phyloP scores from a whole-genome alignment of 83 land plant genomes.

The Picea abies region DNA sequence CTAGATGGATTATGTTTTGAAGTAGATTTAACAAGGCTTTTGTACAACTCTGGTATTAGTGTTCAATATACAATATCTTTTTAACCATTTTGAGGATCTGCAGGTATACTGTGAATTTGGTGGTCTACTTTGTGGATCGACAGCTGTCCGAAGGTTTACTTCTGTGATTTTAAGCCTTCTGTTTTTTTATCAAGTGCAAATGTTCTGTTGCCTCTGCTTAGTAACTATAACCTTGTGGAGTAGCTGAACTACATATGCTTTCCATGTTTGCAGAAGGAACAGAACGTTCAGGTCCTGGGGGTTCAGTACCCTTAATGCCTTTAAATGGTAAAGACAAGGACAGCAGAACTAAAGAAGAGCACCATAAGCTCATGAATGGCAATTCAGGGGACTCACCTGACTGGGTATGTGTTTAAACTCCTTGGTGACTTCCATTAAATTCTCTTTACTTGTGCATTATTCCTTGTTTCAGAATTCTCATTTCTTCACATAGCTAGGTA shows the following conservation, averaged over 20 bases:
- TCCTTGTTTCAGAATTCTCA: background rate
- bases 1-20: conserved; percentile 6
- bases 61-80: background rate
- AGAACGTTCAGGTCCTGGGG: conserved; percentile 48
- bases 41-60: background rate
- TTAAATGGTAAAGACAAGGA: conserved; percentile 60
- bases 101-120: conserved; percentile 96
- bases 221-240: background rate
- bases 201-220: background rate
- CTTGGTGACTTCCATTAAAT: background rate
- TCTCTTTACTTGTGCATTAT: conserved; percentile 2
- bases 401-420: conserved; percentile 27
- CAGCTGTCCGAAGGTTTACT: conserved; percentile 62
- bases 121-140: conserved; percentile 82
- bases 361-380: conserved; percentile 66
- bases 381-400: conserved; percentile 45
- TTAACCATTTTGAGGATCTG: conserved; percentile 3
- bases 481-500: background rate
- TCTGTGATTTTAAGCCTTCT: background rate
- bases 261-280: conserved; percentile 50
- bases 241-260: background rate
- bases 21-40: background rate
- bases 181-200: no score
- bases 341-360: conserved; percentile 67
- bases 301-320: conserved; percentile 45